Evolutionary conservation across 306 rosid species (phyloP).

Genomic region (Comarum palustre): DNA sequence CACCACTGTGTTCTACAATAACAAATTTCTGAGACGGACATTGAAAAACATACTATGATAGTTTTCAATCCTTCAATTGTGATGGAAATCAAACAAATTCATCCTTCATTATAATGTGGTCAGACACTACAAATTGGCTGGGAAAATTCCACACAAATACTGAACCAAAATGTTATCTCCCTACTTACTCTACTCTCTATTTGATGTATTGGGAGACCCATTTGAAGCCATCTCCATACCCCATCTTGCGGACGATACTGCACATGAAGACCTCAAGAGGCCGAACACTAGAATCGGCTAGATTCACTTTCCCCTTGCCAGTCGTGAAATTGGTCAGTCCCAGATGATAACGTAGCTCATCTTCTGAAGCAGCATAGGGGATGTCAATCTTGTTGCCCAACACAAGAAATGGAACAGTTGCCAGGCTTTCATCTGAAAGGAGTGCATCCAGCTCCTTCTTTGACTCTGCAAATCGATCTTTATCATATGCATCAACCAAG

Average conservation of each 20-base stretch:
- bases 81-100: constrained; percentile 15
- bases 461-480: constrained; percentile 45
- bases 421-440: constrained; percentile 48
- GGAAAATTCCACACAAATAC: constrained; percentile 21
- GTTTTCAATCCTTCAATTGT: constrained; percentile 19
- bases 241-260: constrained; percentile 58
- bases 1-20: constrained; percentile 10
- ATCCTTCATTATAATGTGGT: constrained; percentile 27
- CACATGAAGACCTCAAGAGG: constrained; percentile 60
- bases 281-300: constrained; percentile 42
- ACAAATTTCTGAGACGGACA: constrained; percentile 17
- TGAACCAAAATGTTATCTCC: constrained; percentile 17
- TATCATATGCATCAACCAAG: constrained; percentile 50
- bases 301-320: constrained; percentile 53
- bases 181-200: constrained; percentile 26
- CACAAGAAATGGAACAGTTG: constrained; percentile 47
- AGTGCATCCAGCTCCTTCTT: constrained; percentile 53
- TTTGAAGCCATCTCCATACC: constrained; percentile 59
- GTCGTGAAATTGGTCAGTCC: constrained; percentile 56
- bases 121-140: constrained; percentile 17
- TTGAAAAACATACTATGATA: constrained; percentile 12
- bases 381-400: constrained; percentile 58
- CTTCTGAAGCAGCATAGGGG: constrained; percentile 52
- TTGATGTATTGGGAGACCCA: constrained; percentile 54
- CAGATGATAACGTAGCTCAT: constrained; percentile 43